These are phyloP conservation scores for Vigna angularis DNA, from an alignment of 306 rosid genomes.

Conservation along the genomic window DNA sequence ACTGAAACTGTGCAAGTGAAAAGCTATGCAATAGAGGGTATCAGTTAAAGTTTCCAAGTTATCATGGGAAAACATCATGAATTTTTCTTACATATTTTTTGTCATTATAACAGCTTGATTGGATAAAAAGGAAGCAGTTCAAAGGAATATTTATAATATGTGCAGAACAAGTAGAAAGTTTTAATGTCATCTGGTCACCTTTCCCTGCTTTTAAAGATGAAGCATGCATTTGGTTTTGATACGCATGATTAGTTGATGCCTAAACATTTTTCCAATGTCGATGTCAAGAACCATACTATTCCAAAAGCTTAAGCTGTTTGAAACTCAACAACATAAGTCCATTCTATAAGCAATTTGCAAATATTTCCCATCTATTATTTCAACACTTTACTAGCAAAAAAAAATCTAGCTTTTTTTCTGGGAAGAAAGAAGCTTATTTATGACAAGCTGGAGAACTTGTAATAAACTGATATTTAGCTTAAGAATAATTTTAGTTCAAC, in stretches of 20 bases:
- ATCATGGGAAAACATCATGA: not conserved
- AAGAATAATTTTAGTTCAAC: constrained; percentile 8
- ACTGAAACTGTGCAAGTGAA: constrained; percentile 12
- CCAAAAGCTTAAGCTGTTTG: constrained; percentile 4
- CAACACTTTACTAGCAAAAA: not conserved
- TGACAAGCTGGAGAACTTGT: not conserved
- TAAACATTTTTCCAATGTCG: not conserved
- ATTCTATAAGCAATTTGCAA: constrained; percentile 5
- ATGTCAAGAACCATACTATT: not conserved
- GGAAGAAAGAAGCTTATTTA: not conserved
- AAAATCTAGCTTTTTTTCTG: constrained; percentile 1
- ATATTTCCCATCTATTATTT: constrained; percentile 3
- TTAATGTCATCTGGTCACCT: not conserved
- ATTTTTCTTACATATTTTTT: not conserved
- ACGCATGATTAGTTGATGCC: not conserved
- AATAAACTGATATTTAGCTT: constrained; percentile 9
- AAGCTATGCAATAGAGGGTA: not conserved
- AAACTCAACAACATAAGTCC: not conserved
- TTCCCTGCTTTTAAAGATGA: constrained; percentile 30
- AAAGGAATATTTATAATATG: not conserved
- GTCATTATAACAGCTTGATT: constrained; percentile 1
- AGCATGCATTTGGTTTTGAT: constrained; percentile 12
- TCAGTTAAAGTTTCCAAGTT: not conserved
- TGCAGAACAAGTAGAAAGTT: not conserved
- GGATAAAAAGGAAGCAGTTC: constrained; percentile 18